phyloP scores from a whole-genome alignment of 1,284 basidiomycete genomes.

The Ceratobasidium papillatum region DNA sequence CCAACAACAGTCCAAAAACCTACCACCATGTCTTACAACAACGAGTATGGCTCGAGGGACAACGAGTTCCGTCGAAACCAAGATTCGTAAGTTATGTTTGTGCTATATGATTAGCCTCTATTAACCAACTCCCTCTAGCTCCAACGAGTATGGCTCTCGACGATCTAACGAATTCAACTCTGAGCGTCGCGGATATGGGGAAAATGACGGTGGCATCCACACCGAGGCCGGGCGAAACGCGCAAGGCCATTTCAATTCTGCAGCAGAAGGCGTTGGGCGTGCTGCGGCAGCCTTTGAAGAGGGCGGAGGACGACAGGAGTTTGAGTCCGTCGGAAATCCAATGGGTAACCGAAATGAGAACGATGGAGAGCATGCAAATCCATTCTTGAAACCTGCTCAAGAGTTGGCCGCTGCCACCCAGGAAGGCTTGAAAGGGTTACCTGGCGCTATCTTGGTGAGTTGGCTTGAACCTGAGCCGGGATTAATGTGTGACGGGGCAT shows the following conservation, averaged over 20 bases:
- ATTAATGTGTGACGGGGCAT: neutral
- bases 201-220: neutral
- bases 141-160: neutral
- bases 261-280: constrained; percentile 19
- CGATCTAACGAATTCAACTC: constrained; percentile 5
- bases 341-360: constrained; percentile 17
- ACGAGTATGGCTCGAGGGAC: constrained; percentile 12
- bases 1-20: too few relatives aligned
- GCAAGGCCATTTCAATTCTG: constrained; percentile 20
- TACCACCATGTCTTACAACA: constrained; percentile 12
- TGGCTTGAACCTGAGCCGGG: too few relatives aligned
- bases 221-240: constrained; percentile 29
- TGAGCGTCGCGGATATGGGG: neutral
- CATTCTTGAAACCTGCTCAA: constrained; percentile 30
- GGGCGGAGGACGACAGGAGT: constrained; percentile 16
- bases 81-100: neutral
- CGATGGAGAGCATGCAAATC: constrained; percentile 8
- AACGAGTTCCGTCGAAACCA: constrained; percentile 25
- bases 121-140: neutral
- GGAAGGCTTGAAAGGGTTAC: constrained; percentile 28
- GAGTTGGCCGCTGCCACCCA: constrained; percentile 25
- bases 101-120: neutral
- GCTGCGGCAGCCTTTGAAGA: constrained; percentile 26
- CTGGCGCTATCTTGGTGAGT: constrained; percentile 36
- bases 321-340: constrained; percentile 25